Evolutionary conservation across 2,329 filamentous ascomycete species (phyloP), one percentile per base, ranked within the genome.

Genomic region (Atkinsonella hypoxylon): DNA sequence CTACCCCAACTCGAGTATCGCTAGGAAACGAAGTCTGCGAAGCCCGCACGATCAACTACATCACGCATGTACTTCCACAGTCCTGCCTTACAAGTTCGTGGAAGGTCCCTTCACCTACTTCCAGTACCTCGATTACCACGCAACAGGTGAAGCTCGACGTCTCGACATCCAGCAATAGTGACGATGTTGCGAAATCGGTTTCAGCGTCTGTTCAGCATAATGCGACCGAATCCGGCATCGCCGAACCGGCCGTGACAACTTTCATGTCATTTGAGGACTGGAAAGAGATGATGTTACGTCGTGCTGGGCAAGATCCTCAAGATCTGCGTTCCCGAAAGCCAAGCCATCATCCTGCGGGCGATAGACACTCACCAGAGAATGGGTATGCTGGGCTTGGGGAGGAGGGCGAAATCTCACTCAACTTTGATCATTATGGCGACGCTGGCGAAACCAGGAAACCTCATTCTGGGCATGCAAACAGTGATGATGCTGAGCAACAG

Each of bases 251-350:
- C 7, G 42, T 59, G 11, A 60, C 61, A 6, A 56, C 89, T 7
- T 97, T 97, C 65, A 81, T 97, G 59, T 96, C 93, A 0, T 98
- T 98, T 59, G 93, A 97, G 64, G 91, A 97, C 61, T 98, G 93
- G 93, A 97, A 95, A 70, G 88, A 85, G 61, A 86, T 90, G 73
- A 95, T 95, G 70, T 71, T 97, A 17, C 87, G 84, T 48, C 87
- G 89, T 62, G 84, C 81, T 3, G 91, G 89, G 12, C 91, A 96
- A 62, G 76, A 80, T 49, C 72, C 73, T 6, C 66, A 89, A 72
- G 62, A 86, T 69, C 57, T 87, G 77, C 67, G 82, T 77, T 67
- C 76, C 77, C 62, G 86, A 71, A 64, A 80, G 74, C 57, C 75
- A 61, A 64, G 73, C 71, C 67, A 78, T 63, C 61, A 70, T 62